These are phyloP conservation scores for Medicago lupulina DNA, from an alignment of 306 rosid genomes.

Conservation along the genomic window DNA sequence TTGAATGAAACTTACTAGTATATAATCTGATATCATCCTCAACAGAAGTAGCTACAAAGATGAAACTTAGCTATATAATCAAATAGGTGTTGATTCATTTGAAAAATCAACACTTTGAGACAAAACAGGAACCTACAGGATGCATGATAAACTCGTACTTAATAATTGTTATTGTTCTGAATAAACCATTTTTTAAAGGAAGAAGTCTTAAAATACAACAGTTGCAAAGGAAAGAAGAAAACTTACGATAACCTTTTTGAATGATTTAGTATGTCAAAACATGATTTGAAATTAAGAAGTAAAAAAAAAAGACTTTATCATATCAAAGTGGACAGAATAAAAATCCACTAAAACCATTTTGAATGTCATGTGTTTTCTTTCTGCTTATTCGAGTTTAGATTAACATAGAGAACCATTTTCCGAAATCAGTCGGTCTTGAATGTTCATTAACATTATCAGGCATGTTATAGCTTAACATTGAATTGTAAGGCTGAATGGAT, in stretches of 20 bases:
- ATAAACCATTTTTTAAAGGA: background rate
- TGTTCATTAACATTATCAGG: conserved; percentile 10
- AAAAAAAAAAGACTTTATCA: background rate
- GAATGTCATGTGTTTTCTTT: background rate
- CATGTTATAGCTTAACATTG: background rate
- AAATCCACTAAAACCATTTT: conserved; percentile 9
- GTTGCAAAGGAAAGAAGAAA: conserved; percentile 15
- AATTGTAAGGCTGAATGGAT: conserved; percentile 7
- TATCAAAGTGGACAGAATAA: conserved; percentile 13
- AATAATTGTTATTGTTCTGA: no score
- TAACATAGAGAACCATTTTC: conserved; percentile 24
- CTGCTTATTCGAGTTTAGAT: conserved; percentile 18
- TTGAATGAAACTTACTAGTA: conserved; percentile 36
- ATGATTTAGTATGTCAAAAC: conserved; percentile 3
- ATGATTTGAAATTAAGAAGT: conserved; percentile 3
- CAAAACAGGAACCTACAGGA: no score
- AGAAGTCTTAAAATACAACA: background rate
- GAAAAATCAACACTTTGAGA: background rate
- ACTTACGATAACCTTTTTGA: background rate
- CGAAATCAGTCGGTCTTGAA: background rate
- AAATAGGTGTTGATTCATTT: background rate
- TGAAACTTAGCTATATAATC: conserved; percentile 27
- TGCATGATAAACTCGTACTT: no score
- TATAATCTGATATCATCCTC: conserved; percentile 26
- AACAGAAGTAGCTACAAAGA: conserved; percentile 16